Conservation (phyloP, 2,329 filamentous ascomycete genomes). For the Talaromyces pinophilus region DNA sequence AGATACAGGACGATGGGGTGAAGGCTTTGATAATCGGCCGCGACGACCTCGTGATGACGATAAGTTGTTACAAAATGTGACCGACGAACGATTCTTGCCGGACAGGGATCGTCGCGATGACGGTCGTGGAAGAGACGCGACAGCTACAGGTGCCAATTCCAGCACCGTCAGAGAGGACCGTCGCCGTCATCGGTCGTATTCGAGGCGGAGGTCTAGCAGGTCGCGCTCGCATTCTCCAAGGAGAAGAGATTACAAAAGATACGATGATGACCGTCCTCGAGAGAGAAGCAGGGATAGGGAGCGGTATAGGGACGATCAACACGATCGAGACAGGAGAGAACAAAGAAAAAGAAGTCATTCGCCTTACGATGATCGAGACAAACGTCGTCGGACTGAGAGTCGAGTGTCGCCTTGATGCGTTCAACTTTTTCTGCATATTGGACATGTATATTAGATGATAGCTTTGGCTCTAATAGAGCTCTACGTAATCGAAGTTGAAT, state of each 20-base stretch:
- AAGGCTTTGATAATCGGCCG: slow-evolving; percentile 33
- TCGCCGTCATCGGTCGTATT: slow-evolving; percentile 36
- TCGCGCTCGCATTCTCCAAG: slow-evolving; percentile 59
- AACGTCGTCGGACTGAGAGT: slow-evolving; percentile 41
- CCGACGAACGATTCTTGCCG: slow-evolving; percentile 51
- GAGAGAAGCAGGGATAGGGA: slow-evolving; percentile 39
- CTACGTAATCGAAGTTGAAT: neutral
- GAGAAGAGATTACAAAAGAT: slow-evolving; percentile 43
- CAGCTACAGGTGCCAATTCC: slow-evolving; percentile 48
- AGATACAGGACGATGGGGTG: slow-evolving; percentile 84
- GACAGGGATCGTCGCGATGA: slow-evolving; percentile 39
- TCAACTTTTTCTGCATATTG: neutral
- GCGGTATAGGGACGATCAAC: slow-evolving; percentile 49
- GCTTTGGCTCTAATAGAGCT: neutral
- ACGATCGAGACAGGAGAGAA: slow-evolving; percentile 32
- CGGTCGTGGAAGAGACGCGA: slow-evolving; percentile 35
- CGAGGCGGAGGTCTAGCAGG: slow-evolving; percentile 30
- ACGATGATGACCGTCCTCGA: slow-evolving; percentile 46
- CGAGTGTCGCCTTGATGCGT: slow-evolving; percentile 2
- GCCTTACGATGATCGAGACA: slow-evolving; percentile 45
- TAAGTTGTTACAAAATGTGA: slow-evolving; percentile 37
- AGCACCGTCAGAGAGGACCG: slow-evolving; percentile 39
- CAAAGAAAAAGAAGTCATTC: slow-evolving; percentile 45
- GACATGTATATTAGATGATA: neutral
- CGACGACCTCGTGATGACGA: slow-evolving; percentile 35